Base-by-base conservation (phyloP, 495 filamentous ascomycete genomes). In the Hypoxylon perforatum region DNA sequence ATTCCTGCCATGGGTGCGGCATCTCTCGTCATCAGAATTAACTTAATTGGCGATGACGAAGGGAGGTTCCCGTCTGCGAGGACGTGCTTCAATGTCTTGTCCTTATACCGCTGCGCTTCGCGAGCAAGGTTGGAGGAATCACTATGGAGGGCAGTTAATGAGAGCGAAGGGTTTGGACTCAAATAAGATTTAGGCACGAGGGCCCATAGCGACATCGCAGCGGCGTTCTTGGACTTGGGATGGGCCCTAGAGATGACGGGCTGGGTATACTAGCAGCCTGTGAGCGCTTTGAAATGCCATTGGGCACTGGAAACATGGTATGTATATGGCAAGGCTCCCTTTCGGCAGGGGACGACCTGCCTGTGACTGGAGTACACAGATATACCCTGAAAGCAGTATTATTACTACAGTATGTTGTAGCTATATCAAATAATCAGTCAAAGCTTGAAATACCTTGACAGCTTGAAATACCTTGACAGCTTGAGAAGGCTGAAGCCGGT, bases 101-200 rank as follows among this genome's bases (percentile, higher is more conserved):
- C 87, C 9, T 75, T 97, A 58, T 94, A 89, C 78, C 84, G 88
- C 60, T 97, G 93, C 76, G 66, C 72, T 50, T 86, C 81, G 2
- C 85, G 79, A 60, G 84, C 87, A 71, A 87, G 85, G 67, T 70
- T 97, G 49, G 90, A 90, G 77, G 77, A 67, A 56, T 87, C 87
- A 82, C 81, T 97, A 21, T 97, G 93, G 92, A 84, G 86, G 70
- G 94, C 94, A 11, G 93, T 97, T 39, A 79, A 85, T 63, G 94
- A 94, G 75, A 96, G 94, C 69, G 93, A 97, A 74, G 94, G 94
- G 44, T 97, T 97, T 84, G 94, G 94, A 38, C 80, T 97, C 78
- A 97, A 94, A 77, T 97, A 50, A 74, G 6, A 19, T 17, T 12
- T 45, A 23, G 19, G 33, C n/a, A 22, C 12, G 22, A 15, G 21